These are phyloP conservation scores for Warburgia ugandensis DNA, from an alignment of 164 flowering plant species.

Conservation along the genomic window DNA sequence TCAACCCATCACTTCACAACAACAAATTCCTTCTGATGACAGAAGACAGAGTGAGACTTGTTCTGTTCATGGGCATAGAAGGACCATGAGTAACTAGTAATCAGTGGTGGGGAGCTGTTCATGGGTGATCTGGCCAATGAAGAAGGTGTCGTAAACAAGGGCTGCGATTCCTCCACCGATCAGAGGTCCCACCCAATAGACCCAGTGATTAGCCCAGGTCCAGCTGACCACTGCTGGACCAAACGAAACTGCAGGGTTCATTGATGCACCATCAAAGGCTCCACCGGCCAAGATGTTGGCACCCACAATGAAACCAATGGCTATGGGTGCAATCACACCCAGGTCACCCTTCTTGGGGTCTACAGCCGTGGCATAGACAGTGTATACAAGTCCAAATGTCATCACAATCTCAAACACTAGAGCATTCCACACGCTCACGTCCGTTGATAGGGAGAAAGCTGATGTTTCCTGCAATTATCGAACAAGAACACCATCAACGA, in stretches of 20 bases:
- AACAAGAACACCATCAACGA: background rate
- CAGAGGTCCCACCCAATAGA: slow-evolving; percentile 42
- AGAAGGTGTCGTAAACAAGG: slow-evolving; percentile 24
- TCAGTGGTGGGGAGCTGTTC: slow-evolving; percentile 34
- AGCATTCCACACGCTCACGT: slow-evolving; percentile 26
- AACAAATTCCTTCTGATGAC: background rate
- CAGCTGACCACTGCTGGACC: slow-evolving; percentile 46
- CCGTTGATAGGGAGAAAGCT: slow-evolving; percentile 28
- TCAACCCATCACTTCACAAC: too few species aligned
- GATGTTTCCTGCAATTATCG: slow-evolving; percentile 19
- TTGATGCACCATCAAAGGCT: slow-evolving; percentile 43
- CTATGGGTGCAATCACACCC: slow-evolving; percentile 34
- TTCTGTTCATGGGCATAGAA: background rate
- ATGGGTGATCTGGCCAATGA: slow-evolving; percentile 24
- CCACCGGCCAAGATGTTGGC: slow-evolving; percentile 44
- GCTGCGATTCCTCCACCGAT: slow-evolving; percentile 35
- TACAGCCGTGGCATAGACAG: slow-evolving; percentile 17
- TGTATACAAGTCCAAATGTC: slow-evolving; percentile 19
- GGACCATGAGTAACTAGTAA: slow-evolving; percentile 12
- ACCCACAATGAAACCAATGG: slow-evolving; percentile 44
- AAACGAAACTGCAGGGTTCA: slow-evolving; percentile 44
- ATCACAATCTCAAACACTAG: slow-evolving; percentile 32
- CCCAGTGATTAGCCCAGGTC: slow-evolving; percentile 45
- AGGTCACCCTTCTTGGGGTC: slow-evolving; percentile 30
- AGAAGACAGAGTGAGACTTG: background rate